A percentile compares a stretch with the other conserved stretches of the same genome.
Evolutionary conservation across 192 early-diverging fungal species (phyloP).

Genomic region (Backusella macrospora): DNA sequence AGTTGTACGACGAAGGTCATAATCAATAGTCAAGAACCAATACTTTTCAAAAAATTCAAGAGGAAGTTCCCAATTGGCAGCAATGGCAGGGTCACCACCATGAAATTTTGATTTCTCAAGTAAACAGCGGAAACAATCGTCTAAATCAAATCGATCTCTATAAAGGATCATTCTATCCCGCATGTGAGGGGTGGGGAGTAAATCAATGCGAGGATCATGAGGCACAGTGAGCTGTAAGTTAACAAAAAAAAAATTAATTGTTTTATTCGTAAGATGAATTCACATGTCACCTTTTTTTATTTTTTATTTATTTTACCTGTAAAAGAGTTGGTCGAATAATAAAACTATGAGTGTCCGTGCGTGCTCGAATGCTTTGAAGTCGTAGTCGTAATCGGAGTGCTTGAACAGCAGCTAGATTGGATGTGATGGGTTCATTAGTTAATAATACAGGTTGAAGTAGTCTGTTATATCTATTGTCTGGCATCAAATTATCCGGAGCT

Average conservation of each 20-base stretch:
- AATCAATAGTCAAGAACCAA: conserved; percentile 37
- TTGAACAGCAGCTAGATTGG: conserved; percentile 36
- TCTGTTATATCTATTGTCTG: neutral
- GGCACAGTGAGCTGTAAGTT: conserved; percentile 32
- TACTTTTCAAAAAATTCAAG: conserved; percentile 36
- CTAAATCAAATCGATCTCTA: conserved; percentile 39
- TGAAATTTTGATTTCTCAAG: conserved; percentile 31
- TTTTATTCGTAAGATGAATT: too few species aligned
- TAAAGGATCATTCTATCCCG: conserved; percentile 48
- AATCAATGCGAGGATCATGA: conserved; percentile 44
- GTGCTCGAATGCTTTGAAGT: conserved; percentile 16
- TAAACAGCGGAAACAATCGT: conserved; percentile 37
- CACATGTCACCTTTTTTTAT: neutral
- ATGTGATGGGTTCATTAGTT: conserved; percentile 1
- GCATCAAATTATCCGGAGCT: neutral
- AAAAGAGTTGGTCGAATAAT: conserved; percentile 29
- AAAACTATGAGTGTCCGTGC: conserved; percentile 11
- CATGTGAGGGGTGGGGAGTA: conserved; percentile 37
- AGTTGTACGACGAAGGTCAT: conserved; percentile 18
- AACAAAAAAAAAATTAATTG: too few species aligned
- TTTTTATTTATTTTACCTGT: conserved; percentile 25
- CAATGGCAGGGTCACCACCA: conserved; percentile 35
- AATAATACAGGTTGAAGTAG: neutral
- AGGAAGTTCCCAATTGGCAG: conserved; percentile 41
- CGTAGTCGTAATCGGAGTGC: conserved; percentile 25